Evolutionary conservation across 495 filamentous ascomycete genomes (phyloP).

Genomic region (Penicillium cosmopolitanum): DNA sequence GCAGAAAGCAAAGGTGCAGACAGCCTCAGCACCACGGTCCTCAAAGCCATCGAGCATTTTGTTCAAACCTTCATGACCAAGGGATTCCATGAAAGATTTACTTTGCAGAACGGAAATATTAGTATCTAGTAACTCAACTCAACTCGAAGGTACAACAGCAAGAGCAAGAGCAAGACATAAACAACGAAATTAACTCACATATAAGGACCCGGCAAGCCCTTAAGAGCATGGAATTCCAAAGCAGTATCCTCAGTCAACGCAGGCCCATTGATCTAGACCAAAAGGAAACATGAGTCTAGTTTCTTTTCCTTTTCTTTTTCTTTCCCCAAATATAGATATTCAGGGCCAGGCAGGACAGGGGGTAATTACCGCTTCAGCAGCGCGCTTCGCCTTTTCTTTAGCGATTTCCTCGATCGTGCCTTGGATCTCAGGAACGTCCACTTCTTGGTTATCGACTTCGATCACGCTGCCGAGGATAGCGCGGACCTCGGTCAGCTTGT

Average conservation of each 20-base stretch:
- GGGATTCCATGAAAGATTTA: conserved; percentile 86
- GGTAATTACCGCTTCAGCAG: conserved; percentile 55
- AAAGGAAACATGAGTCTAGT: no score
- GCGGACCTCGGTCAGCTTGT: conserved; percentile 87
- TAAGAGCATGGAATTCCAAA: conserved; percentile 86
- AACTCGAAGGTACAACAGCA: no score
- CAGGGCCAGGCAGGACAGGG: no score
- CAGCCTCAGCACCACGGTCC: conserved; percentile 87
- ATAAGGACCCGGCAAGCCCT: conserved; percentile 93
- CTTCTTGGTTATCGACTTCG: conserved; percentile 67
- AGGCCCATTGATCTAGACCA: conserved; percentile 71
- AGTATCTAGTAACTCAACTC: no score
- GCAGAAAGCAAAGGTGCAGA: conserved; percentile 95
- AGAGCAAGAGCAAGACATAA: no score
- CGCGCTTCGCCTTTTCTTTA: conserved; percentile 80
- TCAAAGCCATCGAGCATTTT: conserved; percentile 88
- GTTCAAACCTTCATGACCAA: conserved; percentile 85
- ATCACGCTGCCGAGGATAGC: conserved; percentile 79
- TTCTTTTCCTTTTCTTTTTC: no score
- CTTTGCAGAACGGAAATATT: conserved; percentile 41
- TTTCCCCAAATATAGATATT: no score
- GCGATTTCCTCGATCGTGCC: conserved; percentile 91
- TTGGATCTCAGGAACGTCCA: conserved; percentile 90
- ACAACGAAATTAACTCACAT: conserved; percentile 63
- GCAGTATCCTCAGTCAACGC: conserved; percentile 96